phyloP scores from a whole-genome alignment of 2,329 filamentous ascomycete genomes.

The Colletotrichum paranaense region DNA sequence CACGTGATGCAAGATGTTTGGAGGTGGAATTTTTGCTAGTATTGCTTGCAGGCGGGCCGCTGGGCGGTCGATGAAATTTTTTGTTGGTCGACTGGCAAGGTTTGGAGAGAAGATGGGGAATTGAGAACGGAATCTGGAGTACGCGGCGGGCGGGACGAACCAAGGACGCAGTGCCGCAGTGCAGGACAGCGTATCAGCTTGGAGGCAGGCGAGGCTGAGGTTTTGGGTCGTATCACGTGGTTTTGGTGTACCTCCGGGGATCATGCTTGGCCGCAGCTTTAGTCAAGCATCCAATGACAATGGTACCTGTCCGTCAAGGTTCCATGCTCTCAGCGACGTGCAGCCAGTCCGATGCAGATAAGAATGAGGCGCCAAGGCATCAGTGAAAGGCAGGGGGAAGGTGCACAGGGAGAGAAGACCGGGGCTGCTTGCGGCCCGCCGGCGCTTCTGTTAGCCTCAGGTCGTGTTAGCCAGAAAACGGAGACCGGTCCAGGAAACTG shows the following conservation, averaged over 20 bases:
- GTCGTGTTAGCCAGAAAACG: conserved; percentile 18
- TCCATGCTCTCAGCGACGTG: not conserved
- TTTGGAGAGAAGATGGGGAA: conserved; percentile 27
- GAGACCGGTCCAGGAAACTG: not conserved
- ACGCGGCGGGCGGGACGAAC: conserved; percentile 21
- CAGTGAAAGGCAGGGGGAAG: conserved; percentile 2
- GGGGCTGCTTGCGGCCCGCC: conserved; percentile 30
- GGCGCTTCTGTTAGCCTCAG: conserved; percentile 21
- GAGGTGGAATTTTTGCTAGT: conserved; percentile 12
- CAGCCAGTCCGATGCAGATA: not conserved
- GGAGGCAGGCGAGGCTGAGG: not conserved
- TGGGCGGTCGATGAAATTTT: conserved; percentile 31
- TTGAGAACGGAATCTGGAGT: conserved; percentile 27
- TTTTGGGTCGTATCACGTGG: not conserved
- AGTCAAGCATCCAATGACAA: too few species aligned
- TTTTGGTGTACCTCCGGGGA: not conserved
- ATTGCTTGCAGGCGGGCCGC: conserved; percentile 13
- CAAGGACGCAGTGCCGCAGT: conserved; percentile 4
- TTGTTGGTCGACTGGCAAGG: conserved; percentile 24
- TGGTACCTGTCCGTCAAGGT: too few species aligned
- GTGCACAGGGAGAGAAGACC: conserved; percentile 4
- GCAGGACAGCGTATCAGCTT: not conserved
- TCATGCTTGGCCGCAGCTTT: too few species aligned
- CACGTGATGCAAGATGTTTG: conserved; percentile 28
- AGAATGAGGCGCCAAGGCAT: conserved; percentile 4